phyloP scores from a whole-genome alignment of 2,329 filamentous ascomycete species.

The Ascochyta lentis region DNA sequence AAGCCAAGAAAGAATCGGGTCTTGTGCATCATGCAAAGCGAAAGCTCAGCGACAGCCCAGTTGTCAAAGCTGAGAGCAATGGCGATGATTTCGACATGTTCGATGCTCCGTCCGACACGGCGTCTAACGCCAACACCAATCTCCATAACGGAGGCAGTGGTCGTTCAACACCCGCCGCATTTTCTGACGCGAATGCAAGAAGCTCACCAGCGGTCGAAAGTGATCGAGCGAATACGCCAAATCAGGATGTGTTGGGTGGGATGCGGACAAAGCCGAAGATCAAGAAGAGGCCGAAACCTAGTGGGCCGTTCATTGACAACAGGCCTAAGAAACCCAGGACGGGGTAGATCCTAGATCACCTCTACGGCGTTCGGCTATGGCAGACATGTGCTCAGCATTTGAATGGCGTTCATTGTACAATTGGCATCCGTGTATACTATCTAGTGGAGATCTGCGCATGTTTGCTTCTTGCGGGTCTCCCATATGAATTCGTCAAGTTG shows the following conservation, averaged over 20 bases:
- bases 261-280: constrained; percentile 38
- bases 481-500: constrained; percentile 6
- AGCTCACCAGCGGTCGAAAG: constrained; percentile 23
- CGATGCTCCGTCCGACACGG: constrained; percentile 34
- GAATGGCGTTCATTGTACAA: constrained; percentile 7
- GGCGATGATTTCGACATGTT: constrained; percentile 43
- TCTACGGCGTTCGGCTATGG: background rate
- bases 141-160: constrained; percentile 32
- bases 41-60: constrained; percentile 70
- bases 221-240: constrained; percentile 9
- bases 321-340: constrained; percentile 36
- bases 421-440: constrained; percentile 7
- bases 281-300: constrained; percentile 32
- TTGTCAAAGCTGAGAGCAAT: constrained; percentile 65
- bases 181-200: constrained; percentile 22
- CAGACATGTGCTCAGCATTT: constrained; percentile 7
- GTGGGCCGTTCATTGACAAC: constrained; percentile 31
- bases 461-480: constrained; percentile 11
- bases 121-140: constrained; percentile 22
- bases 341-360: constrained; percentile 17
- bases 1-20: constrained; percentile 57
- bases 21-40: constrained; percentile 79
- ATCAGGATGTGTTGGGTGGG: constrained; percentile 4
- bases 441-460: constrained; percentile 9
- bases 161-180: constrained; percentile 35